Evolutionary conservation across 2,329 filamentous ascomycete species (phyloP).

Genomic region (Clarireedia sp.): DNA sequence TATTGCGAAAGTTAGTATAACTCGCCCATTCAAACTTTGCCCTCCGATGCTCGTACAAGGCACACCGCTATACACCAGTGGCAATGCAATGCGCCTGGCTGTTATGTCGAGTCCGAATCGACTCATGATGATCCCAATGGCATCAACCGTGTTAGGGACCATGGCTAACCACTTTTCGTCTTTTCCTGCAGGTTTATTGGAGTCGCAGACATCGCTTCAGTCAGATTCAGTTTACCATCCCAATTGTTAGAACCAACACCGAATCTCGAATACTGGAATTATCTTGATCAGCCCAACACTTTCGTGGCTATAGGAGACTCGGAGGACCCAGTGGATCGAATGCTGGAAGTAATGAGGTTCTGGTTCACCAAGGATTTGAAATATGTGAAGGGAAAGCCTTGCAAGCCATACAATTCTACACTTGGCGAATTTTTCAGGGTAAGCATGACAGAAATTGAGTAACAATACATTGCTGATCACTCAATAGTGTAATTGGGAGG

Average conservation of each 20-base stretch:
- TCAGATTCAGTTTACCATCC: conserved; percentile 91
- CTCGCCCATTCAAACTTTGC: not conserved
- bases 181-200: conserved; percentile 69
- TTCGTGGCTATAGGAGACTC: conserved; percentile 80
- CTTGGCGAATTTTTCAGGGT: conserved; percentile 96
- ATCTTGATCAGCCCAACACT: conserved; percentile 88
- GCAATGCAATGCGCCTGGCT: conserved; percentile 6
- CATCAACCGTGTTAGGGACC: not conserved
- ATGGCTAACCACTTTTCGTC: not conserved
- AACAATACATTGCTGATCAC: conserved; percentile 10
- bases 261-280: conserved; percentile 99
- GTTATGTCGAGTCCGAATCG: not conserved
- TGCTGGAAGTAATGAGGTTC: conserved; percentile 89
- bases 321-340: conserved; percentile 83
- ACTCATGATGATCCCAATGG: not conserved
- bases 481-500: conserved; percentile 84
- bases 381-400: conserved; percentile 96
- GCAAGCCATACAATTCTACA: conserved; percentile 98
- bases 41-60: not conserved
- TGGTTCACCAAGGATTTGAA: conserved; percentile 99
- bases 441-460: conserved; percentile 28
- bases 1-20: conserved; percentile 70
- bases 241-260: conserved; percentile 93
- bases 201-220: conserved; percentile 87
- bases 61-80: conserved; percentile 15